These are phyloP conservation scores for Lolium perenne DNA, from an alignment of 176 grass and related monocot genomes.

Conservation along the genomic window DNA sequence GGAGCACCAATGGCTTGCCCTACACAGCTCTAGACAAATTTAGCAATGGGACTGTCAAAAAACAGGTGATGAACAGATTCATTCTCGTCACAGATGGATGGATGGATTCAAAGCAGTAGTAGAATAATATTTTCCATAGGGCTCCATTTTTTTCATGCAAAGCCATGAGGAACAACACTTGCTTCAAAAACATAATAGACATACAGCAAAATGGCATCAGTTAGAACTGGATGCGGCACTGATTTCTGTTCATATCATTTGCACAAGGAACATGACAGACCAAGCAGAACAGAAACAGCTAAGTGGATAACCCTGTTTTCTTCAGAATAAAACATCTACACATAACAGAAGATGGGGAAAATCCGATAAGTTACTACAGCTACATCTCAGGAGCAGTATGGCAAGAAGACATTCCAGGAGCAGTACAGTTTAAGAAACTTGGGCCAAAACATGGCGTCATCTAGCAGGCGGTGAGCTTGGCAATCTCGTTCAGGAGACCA, in stretches of 20 bases:
- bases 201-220: not conserved
- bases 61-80: too few relatives aligned
- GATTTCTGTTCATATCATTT: not conserved
- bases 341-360: conserved; percentile 20
- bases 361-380: not conserved
- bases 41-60: too few relatives aligned
- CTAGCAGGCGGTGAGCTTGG: not conserved
- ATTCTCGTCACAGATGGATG: too few relatives aligned
- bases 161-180: too few relatives aligned
- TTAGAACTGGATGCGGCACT: not conserved
- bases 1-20: too few relatives aligned
- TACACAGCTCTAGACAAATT: too few relatives aligned
- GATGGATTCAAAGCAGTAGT: too few relatives aligned
- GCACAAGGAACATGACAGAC: not conserved
- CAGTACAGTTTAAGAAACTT: not conserved
- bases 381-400: not conserved
- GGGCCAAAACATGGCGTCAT: conserved; percentile 10
- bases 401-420: not conserved
- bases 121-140: too few relatives aligned
- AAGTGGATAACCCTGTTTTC: not conserved
- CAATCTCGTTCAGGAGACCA: not conserved
- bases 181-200: too few relatives aligned
- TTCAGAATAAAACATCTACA: conserved; percentile 27
- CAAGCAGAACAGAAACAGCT: not conserved
- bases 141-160: too few relatives aligned